Base-by-base conservation (phyloP, 371 early-diverging fungal species). In the Blyttiomyces sp. region DNA sequence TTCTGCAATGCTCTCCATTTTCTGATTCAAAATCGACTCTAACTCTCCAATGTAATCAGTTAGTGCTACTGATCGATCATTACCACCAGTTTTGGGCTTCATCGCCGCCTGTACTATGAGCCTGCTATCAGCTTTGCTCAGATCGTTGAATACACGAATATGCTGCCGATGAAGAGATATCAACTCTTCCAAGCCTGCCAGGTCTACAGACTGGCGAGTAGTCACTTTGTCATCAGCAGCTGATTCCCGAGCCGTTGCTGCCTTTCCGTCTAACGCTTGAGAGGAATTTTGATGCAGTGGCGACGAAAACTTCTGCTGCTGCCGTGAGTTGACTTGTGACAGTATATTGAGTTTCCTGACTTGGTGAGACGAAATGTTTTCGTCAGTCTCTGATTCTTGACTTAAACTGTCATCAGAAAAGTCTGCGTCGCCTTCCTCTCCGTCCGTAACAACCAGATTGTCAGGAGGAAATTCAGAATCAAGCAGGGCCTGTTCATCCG, bases 131-230 rank as follows among this genome's bases (percentile, higher is more conserved):
- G 78, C 75, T 54, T 85, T 84, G 21, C 85, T 78, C 39, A 84
- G 75, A 34, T 92, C 94, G 17, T 87, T 86, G 19, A 88, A 72
- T 35, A 89, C 84, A 33, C 88, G 83, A 44, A 95, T 77, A 67
- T 91, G 88, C 28, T 81, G 76, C 2, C 92, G 84, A 63, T 94
- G 95, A 33, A 80, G 68, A 27, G 78, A 83, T 3, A 91, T 79
- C 57, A 94, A 84, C 1, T 83, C 80, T 24, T 92, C 88, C 58
- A 90, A 84, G 21, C 57, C 64, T 19, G 59, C 51, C 57, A 30
- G n/a, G n/a, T n/a, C n/a, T n/a, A n/a, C n/a, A n/a, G n/a, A n/a
- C n/a, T n/a, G n/a, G n/a, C n/a, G n/a, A n/a, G n/a, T n/a, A n/a
- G n/a, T n/a, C n/a, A n/a, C n/a, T n/a, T n/a, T n/a, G n/a, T n/a